Conservation (phyloP, 768 basidiomycete species). For the Trametes gibbosa region DNA sequence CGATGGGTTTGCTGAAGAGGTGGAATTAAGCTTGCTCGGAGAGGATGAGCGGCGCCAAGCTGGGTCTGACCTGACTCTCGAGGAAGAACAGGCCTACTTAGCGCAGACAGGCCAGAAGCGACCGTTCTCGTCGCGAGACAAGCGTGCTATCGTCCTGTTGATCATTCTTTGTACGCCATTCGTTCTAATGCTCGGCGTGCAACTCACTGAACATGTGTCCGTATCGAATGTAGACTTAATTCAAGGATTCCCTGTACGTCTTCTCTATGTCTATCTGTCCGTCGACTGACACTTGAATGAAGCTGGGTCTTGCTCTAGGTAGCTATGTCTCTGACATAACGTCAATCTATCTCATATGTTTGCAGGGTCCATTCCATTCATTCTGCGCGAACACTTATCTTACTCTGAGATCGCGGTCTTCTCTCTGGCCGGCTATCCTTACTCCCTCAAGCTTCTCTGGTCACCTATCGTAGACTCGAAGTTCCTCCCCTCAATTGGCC, state of each 20-base stretch:
- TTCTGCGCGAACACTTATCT: conserved; percentile 91
- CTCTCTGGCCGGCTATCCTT: conserved; percentile 89
- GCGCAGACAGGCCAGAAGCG: conserved; percentile 39
- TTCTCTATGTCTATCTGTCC: too few relatives aligned
- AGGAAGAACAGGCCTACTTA: conserved; percentile 32
- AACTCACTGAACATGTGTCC: not conserved
- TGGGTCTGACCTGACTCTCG: conserved; percentile 41
- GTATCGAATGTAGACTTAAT: conserved; percentile 51
- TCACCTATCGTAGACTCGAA: conserved; percentile 95
- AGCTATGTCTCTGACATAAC: conserved; percentile 17
- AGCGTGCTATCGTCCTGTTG: conserved; percentile 78
- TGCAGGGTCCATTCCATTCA: conserved; percentile 91
- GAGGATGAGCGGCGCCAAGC: conserved; percentile 53
- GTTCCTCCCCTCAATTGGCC: conserved; percentile 79
- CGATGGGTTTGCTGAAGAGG: conserved; percentile 40
- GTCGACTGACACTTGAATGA: not conserved
- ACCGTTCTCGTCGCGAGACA: conserved; percentile 70
- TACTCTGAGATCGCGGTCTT: conserved; percentile 97
- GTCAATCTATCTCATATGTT: conserved; percentile 2
- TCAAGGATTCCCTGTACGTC: conserved; percentile 32
- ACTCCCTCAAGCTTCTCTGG: conserved; percentile 96
- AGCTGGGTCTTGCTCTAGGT: conserved; percentile 91
- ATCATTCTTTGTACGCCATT: conserved; percentile 78
- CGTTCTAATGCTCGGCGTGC: too few relatives aligned
- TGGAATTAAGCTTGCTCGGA: conserved; percentile 60